Evolutionary conservation across 768 basidiomycete genomes (phyloP).

Genomic region (Phanerodontia chrysosporium): DNA sequence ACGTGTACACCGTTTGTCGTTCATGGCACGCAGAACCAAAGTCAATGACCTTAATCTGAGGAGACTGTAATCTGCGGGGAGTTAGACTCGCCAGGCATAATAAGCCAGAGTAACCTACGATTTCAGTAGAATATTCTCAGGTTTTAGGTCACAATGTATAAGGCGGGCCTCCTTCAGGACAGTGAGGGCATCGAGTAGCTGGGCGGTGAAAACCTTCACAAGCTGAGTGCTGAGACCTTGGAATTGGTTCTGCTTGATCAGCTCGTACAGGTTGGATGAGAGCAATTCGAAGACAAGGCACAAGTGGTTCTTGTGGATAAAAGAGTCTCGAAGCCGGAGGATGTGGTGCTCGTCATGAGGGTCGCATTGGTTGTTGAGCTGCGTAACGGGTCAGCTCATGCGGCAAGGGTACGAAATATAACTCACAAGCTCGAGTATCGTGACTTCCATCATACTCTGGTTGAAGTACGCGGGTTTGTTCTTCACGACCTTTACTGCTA

Average conservation of each 20-base stretch:
- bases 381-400: too few species aligned
- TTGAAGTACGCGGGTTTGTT: conserved; percentile 99
- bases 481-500: conserved; percentile 99
- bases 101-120: conserved; percentile 49
- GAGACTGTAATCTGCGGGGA: conserved; percentile 77
- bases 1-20: conserved; percentile 99
- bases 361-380: conserved; percentile 95
- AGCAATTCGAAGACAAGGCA: conserved; percentile 98
- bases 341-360: conserved; percentile 96
- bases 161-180: conserved; percentile 92
- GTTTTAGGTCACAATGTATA: conserved; percentile 98
- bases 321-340: conserved; percentile 88
- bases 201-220: conserved; percentile 97
- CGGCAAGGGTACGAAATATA: too few species aligned
- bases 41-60: conserved; percentile 98
- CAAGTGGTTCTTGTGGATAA: conserved; percentile 93
- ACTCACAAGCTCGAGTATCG: conserved; percentile 91
- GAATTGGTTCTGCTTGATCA: conserved; percentile 99
- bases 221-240: conserved; percentile 94
- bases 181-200: conserved; percentile 87
- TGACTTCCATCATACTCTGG: conserved; percentile 99
- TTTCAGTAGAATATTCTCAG: conserved; percentile 96
- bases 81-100: conserved; percentile 2
- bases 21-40: conserved; percentile 99
- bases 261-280: conserved; percentile 95